Evolutionary conservation across 1,139 yeast species (phyloP).

Genomic region (Candida sojae): DNA sequence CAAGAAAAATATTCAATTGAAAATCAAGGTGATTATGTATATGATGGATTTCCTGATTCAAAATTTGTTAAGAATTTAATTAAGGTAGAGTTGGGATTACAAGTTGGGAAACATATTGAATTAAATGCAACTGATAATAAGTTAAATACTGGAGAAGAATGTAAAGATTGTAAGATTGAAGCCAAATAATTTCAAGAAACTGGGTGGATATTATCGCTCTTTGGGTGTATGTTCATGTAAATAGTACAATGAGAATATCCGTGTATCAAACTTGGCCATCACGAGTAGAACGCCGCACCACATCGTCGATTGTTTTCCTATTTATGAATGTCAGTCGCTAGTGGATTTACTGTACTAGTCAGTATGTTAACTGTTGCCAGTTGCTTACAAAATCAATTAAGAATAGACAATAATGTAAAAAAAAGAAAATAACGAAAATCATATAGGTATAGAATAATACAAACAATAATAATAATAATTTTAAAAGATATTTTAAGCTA

Average conservation of each 20-base stretch:
- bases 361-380: no score
- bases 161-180: constrained; percentile 10
- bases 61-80: constrained; percentile 41
- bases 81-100: constrained; percentile 30
- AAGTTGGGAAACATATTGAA: constrained; percentile 30
- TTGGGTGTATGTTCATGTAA: no score
- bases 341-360: no score
- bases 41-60: constrained; percentile 51
- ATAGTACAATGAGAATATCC: no score
- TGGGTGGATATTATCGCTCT: no score
- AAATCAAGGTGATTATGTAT: constrained; percentile 33
- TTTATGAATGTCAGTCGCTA: no score
- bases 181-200: background rate
- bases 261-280: no score
- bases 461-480: background rate
- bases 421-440: background rate
- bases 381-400: no score
- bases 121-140: constrained; percentile 3
- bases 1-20: constrained; percentile 17
- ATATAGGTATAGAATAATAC: background rate
- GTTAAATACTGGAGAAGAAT: constrained; percentile 11
- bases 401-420: no score
- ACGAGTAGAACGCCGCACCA: no score
- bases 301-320: no score
- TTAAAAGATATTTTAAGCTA: constrained; percentile 4